Percentiles rank a stretch among this genome's conserved stretches.
phyloP scores from a whole-genome alignment of 371 early-diverging fungal genomes.

The Fennellomyces sp. region DNA sequence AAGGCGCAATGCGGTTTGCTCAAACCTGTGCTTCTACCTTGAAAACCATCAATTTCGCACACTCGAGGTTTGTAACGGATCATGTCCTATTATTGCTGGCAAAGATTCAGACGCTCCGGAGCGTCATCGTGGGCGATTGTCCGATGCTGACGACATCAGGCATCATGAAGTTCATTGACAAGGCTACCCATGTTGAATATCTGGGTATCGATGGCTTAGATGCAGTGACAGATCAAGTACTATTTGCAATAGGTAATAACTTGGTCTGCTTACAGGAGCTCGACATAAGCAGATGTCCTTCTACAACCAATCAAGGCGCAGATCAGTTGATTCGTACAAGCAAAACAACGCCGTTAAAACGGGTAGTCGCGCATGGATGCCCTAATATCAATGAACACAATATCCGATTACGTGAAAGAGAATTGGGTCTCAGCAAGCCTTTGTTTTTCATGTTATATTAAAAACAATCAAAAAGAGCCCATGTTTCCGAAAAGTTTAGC shows the following conservation, averaged over 20 bases:
- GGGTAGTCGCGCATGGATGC: background rate
- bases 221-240: background rate
- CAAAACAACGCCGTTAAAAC: background rate
- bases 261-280: background rate
- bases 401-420: background rate
- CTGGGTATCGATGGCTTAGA: background rate
- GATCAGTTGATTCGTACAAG: background rate
- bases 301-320: background rate
- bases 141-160: background rate
- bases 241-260: background rate
- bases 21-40: background rate
- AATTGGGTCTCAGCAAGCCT: background rate
- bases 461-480: background rate
- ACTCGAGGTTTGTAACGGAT: conserved; percentile 1
- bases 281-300: background rate
- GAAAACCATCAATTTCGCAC: background rate
- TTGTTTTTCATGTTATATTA: background rate
- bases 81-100: background rate
- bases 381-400: background rate
- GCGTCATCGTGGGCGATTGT: background rate
- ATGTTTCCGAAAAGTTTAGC: background rate
- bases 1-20: background rate
- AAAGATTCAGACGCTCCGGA: background rate
- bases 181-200: background rate
- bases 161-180: background rate